phyloP scores from a whole-genome alignment of 1,139 yeast species.

The Protomyces arabidopsidicola region DNA sequence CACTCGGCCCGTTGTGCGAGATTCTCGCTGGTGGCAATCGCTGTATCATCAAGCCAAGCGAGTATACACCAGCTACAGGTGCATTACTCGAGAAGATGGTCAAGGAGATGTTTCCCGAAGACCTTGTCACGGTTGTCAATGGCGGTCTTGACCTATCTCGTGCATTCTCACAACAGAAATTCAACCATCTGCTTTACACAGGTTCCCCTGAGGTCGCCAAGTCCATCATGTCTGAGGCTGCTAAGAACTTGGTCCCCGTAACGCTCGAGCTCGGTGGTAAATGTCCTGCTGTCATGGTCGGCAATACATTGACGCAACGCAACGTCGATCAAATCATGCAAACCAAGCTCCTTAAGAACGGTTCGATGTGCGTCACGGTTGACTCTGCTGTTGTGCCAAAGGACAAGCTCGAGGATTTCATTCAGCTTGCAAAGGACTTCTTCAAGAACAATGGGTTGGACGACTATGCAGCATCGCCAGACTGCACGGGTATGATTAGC shows the following conservation, averaged over 20 bases:
- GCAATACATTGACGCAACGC: constrained; percentile 56
- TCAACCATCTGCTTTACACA: constrained; percentile 81
- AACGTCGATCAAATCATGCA: constrained; percentile 52
- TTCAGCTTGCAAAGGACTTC: constrained; percentile 48
- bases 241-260: constrained; percentile 64
- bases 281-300: constrained; percentile 67
- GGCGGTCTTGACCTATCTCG: constrained; percentile 59
- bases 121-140: constrained; percentile 58
- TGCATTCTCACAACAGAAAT: constrained; percentile 41
- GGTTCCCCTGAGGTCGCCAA: constrained; percentile 76
- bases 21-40: constrained; percentile 87
- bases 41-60: constrained; percentile 76
- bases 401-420: constrained; percentile 50
- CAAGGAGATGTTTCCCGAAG: constrained; percentile 41
- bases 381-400: constrained; percentile 68
- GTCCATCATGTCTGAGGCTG: constrained; percentile 74
- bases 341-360: constrained; percentile 67
- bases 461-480: constrained; percentile 31
- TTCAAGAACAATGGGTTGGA: constrained; percentile 38
- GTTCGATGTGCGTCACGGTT: constrained; percentile 79
- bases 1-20: constrained; percentile 64
- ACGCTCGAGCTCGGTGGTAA: constrained; percentile 81
- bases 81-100: constrained; percentile 55
- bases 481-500: constrained; percentile 62
- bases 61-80: constrained; percentile 62